phyloP scores from a whole-genome alignment of 73 alveolate species.

The Paraurostyla sp. region DNA sequence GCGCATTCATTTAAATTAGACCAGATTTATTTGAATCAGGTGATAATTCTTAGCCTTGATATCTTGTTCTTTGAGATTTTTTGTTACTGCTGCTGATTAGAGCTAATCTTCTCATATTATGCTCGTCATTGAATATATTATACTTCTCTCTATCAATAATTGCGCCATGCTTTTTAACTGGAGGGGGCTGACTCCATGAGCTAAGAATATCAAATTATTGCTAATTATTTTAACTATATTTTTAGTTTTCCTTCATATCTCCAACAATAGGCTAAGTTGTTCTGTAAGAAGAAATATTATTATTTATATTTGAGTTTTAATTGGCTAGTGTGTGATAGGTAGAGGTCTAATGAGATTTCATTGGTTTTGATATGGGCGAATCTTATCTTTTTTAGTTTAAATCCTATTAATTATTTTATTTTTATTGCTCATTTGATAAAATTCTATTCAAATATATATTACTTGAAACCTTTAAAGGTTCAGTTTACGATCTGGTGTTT shows the following conservation, averaged over 20 bases:
- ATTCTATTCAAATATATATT: no score
- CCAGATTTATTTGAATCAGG: slow-evolving; percentile 6
- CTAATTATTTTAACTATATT: background rate
- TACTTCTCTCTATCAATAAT: slow-evolving; percentile 32
- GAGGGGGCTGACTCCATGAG: slow-evolving; percentile 25
- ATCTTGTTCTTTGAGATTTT: slow-evolving; percentile 16
- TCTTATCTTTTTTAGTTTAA: no score
- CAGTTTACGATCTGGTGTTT: no score
- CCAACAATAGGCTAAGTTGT: slow-evolving; percentile 16
- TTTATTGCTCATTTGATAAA: no score
- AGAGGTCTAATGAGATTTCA: no score
- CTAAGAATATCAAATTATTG: background rate
- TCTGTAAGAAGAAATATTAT: no score
- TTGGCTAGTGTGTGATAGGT: no score
- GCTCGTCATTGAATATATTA: slow-evolving; percentile 9
- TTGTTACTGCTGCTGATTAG: slow-evolving; percentile 21
- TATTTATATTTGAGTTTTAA: no score
- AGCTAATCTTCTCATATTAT: slow-evolving; percentile 32
- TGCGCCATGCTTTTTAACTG: background rate
- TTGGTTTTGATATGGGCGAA: no score
- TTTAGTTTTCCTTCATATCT: background rate
- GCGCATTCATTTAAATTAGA: background rate
- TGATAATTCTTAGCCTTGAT: slow-evolving; percentile 1
- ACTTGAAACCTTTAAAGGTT: no score
- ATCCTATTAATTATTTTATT: no score